Base-by-base conservation (phyloP, 345 rosid species). In the Brassica incana region DNA sequence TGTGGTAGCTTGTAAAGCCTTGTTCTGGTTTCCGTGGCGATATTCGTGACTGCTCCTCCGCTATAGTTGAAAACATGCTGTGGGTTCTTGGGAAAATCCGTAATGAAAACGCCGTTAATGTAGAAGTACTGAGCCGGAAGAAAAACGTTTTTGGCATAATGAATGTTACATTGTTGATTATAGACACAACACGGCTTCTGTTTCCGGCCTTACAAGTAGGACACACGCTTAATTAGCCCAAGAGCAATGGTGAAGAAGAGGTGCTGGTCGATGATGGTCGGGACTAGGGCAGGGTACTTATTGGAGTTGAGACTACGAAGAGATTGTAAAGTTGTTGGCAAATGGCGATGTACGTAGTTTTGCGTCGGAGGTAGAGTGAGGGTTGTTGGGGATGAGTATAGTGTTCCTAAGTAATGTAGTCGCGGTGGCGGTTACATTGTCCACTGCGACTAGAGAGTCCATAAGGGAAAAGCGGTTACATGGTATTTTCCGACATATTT, bases 101-200 rank as follows among this genome's bases (percentile, higher is more conserved):
- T 85, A 0, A 96, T 92, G 83, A 92, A 92, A 32, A 95, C 97
- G 5, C 98, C 96, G 0, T 85, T 84, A 2, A 81, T 82, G 77
- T 95, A 88, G 86, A 89, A 90, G 87, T 80, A 87, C 81, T 93
- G 97, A 18, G 99, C 97, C 48, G 87, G 87, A 56, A 93, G 98
- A 68, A 95, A 77, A 2, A 93, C 87, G 0, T 88, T 1, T 80
- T 85, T 0, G 99, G 99, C 99, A 95, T 92, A 2, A 85, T 82
- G 66, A 95, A 95, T 0, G 98, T 90, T 15, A 92, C 88, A 35
- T 95, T 95, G 73, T 95, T 95, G 33, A 95, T 83, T 8, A 84
- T 66, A 1, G 98, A 97, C 23, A 93, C 98, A 3, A 84, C 93
- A 0, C 97, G 81, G 83, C 88, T 90, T 1, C 97, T 94, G 1